These are phyloP conservation scores for Skeletonema costatum DNA, from an alignment of 108 stramenopile species.

Conservation along the genomic window DNA sequence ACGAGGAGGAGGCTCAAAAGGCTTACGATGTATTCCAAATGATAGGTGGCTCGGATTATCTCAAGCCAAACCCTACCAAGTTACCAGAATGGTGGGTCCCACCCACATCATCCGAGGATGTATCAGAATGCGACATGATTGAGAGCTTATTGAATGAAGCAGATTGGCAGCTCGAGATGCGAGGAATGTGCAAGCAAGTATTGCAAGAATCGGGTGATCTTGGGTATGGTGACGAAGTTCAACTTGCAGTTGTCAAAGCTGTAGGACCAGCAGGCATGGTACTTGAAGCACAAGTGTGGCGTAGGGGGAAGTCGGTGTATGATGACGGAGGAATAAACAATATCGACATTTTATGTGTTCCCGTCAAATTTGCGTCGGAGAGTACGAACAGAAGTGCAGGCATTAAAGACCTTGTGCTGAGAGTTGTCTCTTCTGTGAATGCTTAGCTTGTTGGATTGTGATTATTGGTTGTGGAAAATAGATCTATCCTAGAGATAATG, in stretches of 20 bases:
- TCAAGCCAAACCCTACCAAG: background rate
- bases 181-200: slow-evolving; percentile 1
- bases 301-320: background rate
- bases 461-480: background rate
- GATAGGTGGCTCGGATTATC: background rate
- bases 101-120: slow-evolving; percentile 3
- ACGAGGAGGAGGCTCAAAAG: slow-evolving; percentile 6
- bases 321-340: background rate
- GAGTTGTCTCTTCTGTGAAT: slow-evolving; percentile 6
- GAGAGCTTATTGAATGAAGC: slow-evolving; percentile 14
- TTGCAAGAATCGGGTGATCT: background rate
- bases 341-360: background rate
- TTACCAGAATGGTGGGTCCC: slow-evolving; percentile 29
- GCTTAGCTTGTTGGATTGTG: background rate
- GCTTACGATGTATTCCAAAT: slow-evolving; percentile 1
- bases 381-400: background rate
- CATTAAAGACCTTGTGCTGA: slow-evolving; percentile 3
- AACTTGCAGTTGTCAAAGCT: slow-evolving; percentile 5
- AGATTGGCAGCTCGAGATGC: slow-evolving; percentile 5
- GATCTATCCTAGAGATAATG: background rate
- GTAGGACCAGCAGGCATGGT: slow-evolving; percentile 23
- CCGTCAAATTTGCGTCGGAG: slow-evolving; percentile 4
- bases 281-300: background rate
- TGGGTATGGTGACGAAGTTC: background rate
- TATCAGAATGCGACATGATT: slow-evolving; percentile 11